Evolutionary conservation across 345 rosid species (phyloP).

Genomic region (Reutealis trisperma): DNA sequence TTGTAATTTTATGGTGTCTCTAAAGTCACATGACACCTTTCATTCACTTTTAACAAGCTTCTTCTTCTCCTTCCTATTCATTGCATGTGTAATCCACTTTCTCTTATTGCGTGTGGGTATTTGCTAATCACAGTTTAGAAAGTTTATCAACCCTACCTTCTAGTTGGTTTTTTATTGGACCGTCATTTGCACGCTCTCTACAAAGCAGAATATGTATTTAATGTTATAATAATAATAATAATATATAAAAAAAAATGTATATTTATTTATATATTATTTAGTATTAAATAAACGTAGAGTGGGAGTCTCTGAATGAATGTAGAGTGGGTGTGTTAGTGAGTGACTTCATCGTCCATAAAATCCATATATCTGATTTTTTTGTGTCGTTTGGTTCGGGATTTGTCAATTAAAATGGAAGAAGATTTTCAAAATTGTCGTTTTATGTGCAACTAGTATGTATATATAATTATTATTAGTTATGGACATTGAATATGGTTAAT

Average conservation of each 20-base stretch:
- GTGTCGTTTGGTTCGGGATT: conserved; percentile 19
- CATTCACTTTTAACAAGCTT: conserved; percentile 16
- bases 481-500: too few relatives aligned
- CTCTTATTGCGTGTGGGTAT: conserved; percentile 1
- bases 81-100: neutral
- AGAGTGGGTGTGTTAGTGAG: neutral
- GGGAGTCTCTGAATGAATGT: neutral
- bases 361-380: neutral
- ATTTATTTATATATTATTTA: neutral
- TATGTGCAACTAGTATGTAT: neutral
- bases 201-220: too few relatives aligned
- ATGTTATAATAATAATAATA: too few relatives aligned
- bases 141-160: neutral
- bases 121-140: neutral
- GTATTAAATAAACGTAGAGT: neutral
- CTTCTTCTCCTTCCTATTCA: neutral
- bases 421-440: conserved; percentile 8
- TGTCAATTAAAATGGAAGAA: neutral
- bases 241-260: neutral
- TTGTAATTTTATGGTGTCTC: conserved; percentile 32
- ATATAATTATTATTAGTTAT: neutral
- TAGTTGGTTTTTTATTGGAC: neutral
- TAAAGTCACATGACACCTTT: conserved; percentile 41
- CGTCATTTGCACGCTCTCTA: neutral
- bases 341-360: neutral